Conservation (phyloP, 176 grass and related monocot species). For the Bonia amplexicaulis region DNA sequence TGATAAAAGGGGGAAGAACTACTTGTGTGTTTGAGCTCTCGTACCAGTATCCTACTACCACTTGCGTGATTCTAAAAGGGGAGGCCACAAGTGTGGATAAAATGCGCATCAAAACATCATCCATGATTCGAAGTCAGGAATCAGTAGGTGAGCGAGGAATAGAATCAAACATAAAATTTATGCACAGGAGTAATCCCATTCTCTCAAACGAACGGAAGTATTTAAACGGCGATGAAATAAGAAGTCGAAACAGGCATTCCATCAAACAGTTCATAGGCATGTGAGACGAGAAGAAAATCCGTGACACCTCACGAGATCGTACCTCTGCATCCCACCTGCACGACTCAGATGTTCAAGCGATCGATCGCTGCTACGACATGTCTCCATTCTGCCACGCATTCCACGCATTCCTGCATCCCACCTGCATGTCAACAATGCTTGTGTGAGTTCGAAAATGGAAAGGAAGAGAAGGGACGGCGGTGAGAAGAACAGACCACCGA, state of each 20-base stretch:
- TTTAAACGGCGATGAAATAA: neutral
- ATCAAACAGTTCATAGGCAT: slow-evolving; percentile 1
- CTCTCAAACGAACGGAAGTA: neutral
- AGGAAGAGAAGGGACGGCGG: no score
- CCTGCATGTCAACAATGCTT: no score
- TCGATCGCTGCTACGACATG: no score
- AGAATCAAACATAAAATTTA: neutral
- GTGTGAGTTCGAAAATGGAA: no score
- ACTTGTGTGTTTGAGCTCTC: neutral
- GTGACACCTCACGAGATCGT: neutral
- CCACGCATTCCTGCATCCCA: no score
- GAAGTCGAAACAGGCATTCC: neutral
- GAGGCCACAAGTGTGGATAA: neutral
- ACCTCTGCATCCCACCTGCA: neutral
- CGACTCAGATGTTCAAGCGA: no score
- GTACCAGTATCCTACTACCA: neutral
- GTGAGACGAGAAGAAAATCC: neutral
- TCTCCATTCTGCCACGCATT: neutral
- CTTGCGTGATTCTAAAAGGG: neutral
- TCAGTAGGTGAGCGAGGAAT: neutral
- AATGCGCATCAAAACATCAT: neutral
- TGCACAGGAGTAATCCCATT: neutral
- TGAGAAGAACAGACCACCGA: no score
- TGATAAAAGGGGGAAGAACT: neutral
- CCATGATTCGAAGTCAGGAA: neutral